Base-by-base conservation (phyloP, 495 filamentous ascomycete species). In the Elasticomyces elasticus region DNA sequence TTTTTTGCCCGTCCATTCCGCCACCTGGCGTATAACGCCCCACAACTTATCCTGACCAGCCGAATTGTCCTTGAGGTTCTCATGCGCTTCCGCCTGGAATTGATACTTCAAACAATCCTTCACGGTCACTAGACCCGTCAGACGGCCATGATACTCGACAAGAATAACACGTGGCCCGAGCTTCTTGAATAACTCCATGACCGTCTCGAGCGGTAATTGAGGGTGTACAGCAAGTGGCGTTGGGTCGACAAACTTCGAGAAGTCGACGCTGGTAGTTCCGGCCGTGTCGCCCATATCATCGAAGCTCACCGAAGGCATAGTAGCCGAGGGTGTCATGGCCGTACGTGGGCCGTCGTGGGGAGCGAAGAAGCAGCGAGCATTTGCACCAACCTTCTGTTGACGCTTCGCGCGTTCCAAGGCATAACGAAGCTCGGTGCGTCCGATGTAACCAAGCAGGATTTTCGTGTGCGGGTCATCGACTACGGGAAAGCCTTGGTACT, bases 151-250 rank as follows among this genome's bases (percentile, higher is more conserved):
- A 64, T 95, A 84, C 66, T 98, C 94, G 40, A 97, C 86, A 15
- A 97, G 75, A 49, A 98, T 88, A 12, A 95, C 89, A 1, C 94
- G 81, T 1, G 92, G 92, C 0, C 94, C 92, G 69, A 98, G 90
- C 74, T 98, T 98, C 65, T 92, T 91, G 76, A 98, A 98, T 41
- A 97, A 80, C 66, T 98, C 92, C 89, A 97, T 96, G 41, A 95
- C 92, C 0, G 92, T 98, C 69, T 98, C 92, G 0, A 98, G 79
- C 0, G 91, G 87, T 5, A 96, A 80, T 1, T 88, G 83, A 0
- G 92, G 92, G 64, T 98, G 94, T 6, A 89, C 89, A 1, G 89
- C 84, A 5, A 97, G 75, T 4, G 94, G 92, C 0, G 90, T 94
- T 42, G 87, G 78, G 67, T 98, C 89, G 35, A 94, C 84, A 64